These are phyloP conservation scores for Trichoderma guizhouense DNA, from an alignment of 2,329 filamentous ascomycete species.

Conservation along the genomic window DNA sequence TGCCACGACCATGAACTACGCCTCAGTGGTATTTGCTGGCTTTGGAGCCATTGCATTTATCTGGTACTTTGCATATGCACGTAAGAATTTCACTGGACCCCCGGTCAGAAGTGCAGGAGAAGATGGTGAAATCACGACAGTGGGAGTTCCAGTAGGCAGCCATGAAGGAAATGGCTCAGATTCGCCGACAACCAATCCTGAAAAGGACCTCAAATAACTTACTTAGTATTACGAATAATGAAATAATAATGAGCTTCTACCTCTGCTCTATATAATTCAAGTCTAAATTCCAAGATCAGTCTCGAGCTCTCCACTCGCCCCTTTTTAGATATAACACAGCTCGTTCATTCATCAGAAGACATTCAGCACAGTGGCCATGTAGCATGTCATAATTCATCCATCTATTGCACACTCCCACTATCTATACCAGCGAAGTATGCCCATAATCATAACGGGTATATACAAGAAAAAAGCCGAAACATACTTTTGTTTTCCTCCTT, in stretches of 20 bases:
- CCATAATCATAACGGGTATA: conserved; percentile 17
- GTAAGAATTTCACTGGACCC: conserved; percentile 63
- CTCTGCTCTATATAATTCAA: neutral
- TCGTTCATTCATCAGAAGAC: neutral
- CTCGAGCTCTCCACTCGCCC: neutral
- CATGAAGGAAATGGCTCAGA: conserved; percentile 9
- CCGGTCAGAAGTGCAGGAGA: conserved; percentile 26
- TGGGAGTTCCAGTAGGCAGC: conserved; percentile 1
- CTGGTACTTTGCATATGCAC: conserved; percentile 62
- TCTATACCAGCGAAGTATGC: conserved; percentile 13
- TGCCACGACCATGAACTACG: conserved; percentile 61
- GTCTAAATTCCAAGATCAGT: neutral
- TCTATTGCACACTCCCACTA: conserved; percentile 14
- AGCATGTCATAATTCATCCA: conserved; percentile 13
- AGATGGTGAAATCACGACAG: neutral
- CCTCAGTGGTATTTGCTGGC: conserved; percentile 61
- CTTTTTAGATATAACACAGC: neutral
- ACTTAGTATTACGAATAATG: neutral
- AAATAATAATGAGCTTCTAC: neutral
- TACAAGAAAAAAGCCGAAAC: neutral
- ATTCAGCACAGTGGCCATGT: neutral
- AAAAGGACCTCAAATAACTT: conserved; percentile 7
- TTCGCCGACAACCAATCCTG: neutral
- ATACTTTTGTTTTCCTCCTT: conserved; percentile 22
- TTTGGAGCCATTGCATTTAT: conserved; percentile 57